Conservation (phyloP, 345 rosid genomes). For the Syzygium oleosum region DNA sequence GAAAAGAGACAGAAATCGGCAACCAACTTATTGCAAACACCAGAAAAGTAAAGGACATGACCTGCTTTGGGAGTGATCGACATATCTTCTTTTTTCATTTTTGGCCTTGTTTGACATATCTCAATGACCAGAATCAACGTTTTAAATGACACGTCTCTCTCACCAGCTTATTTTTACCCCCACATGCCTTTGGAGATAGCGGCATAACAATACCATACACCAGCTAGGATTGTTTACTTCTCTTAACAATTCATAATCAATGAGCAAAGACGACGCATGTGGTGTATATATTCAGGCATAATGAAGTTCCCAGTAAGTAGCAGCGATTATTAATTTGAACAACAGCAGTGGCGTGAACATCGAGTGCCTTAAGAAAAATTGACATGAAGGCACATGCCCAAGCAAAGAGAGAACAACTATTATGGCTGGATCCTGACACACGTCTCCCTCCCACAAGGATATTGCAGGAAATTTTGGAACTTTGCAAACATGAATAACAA, state of each 20-base stretch:
- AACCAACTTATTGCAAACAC: not conserved
- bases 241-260: not conserved
- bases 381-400: not conserved
- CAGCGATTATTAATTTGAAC: not conserved
- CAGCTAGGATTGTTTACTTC: not conserved
- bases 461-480: not conserved
- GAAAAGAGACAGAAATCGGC: not conserved
- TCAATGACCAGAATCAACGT: not conserved
- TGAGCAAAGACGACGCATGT: not conserved
- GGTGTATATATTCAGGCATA: not conserved
- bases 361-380: not conserved
- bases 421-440: not conserved
- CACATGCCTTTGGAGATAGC: not conserved
- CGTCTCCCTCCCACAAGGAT: not conserved
- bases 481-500: not conserved
- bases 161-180: not conserved
- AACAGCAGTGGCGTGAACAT: not conserved
- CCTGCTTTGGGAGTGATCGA: not conserved
- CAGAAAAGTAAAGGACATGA: not conserved
- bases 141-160: not conserved
- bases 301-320: not conserved
- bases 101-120: not conserved
- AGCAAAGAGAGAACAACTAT: not conserved
- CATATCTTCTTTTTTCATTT: not conserved
- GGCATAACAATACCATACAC: not conserved